A percentile compares a stretch with the other conserved stretches of the same genome.
These are phyloP conservation scores for Heterobasidion annosum DNA, from an alignment of 1,284 basidiomycete genomes.

Conservation along the genomic window DNA sequence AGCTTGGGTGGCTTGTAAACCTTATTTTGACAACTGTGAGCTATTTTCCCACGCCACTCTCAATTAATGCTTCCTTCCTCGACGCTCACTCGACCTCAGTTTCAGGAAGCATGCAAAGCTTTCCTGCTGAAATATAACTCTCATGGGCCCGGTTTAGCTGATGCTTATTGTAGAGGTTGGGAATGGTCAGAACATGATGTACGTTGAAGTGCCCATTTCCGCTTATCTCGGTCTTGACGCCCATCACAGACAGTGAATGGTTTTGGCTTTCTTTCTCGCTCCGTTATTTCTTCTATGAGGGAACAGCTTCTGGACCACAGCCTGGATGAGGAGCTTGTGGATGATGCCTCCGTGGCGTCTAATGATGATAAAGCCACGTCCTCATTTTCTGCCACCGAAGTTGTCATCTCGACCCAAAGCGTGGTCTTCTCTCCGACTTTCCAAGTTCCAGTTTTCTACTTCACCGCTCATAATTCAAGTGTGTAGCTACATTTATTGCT, in stretches of 20 bases:
- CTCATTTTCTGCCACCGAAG: conserved; percentile 10
- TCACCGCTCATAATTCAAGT: conserved; percentile 59
- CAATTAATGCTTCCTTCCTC: conserved; percentile 15
- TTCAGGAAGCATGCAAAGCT: conserved; percentile 51
- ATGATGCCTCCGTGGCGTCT: conserved; percentile 12
- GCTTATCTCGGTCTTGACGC: conserved; percentile 5
- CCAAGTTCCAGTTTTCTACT: conserved; percentile 74
- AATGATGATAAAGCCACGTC: conserved; percentile 30
- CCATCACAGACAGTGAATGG: conserved; percentile 22
- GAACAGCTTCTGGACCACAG: neutral
- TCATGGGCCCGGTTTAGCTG: conserved; percentile 7
- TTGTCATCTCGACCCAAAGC: conserved; percentile 44
- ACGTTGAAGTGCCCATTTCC: conserved; percentile 18
- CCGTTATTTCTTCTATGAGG: conserved; percentile 12
- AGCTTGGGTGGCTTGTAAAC: conserved; percentile 35
- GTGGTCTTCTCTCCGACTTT: conserved; percentile 68
- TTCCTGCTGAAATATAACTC: conserved; percentile 27
- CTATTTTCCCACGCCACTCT: conserved; percentile 37
- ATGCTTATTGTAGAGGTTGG: conserved; percentile 30
- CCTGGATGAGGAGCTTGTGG: conserved; percentile 6
- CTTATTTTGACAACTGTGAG: conserved; percentile 32
- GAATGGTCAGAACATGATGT: conserved; percentile 46
- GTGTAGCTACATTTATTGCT: conserved; percentile 17
- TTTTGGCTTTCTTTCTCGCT: conserved; percentile 42
- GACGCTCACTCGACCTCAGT: conserved; percentile 50